A percentile compares a stretch with the other conserved stretches of the same genome.
These are phyloP conservation scores for Ceratocystis colombiana DNA, from an alignment of 2,329 filamentous ascomycete species.

Conservation along the genomic window DNA sequence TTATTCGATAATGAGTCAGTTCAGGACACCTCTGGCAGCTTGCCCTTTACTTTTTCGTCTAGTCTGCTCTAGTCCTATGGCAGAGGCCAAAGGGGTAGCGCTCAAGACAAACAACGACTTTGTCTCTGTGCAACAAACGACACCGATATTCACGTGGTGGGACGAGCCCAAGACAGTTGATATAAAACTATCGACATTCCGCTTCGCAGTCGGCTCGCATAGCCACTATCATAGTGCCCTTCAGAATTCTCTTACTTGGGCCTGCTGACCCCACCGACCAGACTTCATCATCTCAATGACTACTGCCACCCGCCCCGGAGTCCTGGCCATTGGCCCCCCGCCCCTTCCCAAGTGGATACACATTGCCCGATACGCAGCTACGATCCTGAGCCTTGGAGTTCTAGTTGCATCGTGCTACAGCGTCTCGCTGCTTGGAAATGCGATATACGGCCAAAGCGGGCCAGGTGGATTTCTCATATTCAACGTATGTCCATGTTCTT, in stretches of 20 bases:
- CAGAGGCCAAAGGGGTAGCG: not conserved
- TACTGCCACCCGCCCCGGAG: constrained; percentile 27
- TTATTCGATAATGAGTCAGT: not conserved
- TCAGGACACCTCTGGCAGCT: not conserved
- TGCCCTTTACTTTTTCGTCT: not conserved
- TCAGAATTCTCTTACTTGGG: not conserved
- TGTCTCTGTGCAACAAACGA: not conserved
- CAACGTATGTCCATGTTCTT: constrained; percentile 34
- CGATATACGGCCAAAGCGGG: constrained; percentile 29
- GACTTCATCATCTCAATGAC: not conserved
- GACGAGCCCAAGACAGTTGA: not conserved
- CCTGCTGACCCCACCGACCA: not conserved
- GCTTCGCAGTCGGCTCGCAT: not conserved
- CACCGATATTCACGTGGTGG: not conserved
- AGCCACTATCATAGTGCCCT: not conserved
- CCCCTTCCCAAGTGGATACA: constrained; percentile 34
- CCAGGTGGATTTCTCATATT: constrained; percentile 40
- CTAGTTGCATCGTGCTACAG: constrained; percentile 37
- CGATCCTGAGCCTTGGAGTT: constrained; percentile 35
- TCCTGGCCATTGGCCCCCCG: constrained; percentile 35
- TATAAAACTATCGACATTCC: not conserved
- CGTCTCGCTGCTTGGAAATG: constrained; percentile 32
- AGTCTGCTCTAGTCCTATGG: not conserved
- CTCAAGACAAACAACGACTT: not conserved
- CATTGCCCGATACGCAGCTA: constrained; percentile 34